phyloP scores from a whole-genome alignment of 148 eudicot species.

The Salicornia ramosissima region DNA sequence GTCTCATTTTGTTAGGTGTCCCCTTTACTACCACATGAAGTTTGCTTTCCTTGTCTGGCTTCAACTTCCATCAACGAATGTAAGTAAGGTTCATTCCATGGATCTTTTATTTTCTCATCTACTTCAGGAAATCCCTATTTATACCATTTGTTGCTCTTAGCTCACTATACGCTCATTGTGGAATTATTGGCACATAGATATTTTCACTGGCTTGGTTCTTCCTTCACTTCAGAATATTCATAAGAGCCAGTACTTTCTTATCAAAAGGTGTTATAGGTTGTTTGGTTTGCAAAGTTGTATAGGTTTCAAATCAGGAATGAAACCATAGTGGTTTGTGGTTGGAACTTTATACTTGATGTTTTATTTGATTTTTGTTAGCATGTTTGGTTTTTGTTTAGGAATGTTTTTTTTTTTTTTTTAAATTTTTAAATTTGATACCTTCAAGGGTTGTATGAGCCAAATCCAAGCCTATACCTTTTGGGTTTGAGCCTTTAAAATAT shows the following conservation, averaged over 20 bases:
- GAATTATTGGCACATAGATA: background rate
- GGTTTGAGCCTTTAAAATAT: no score
- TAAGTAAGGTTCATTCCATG: conserved; percentile 50
- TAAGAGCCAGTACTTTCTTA: background rate
- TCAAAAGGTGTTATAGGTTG: no score
- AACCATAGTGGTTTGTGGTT: no score
- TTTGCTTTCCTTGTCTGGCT: conserved; percentile 98
- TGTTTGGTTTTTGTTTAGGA: background rate
- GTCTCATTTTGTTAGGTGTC: conserved; percentile 50
- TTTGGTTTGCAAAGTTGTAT: no score
- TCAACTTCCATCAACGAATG: conserved; percentile 80
- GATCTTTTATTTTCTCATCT: background rate
- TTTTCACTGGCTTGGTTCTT: background rate
- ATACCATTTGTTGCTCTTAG: background rate
- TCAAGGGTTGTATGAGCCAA: no score
- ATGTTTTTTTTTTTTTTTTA: no score
- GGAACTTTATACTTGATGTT: no score
- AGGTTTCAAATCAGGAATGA: no score
- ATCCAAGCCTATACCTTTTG: no score
- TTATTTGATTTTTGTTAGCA: background rate
- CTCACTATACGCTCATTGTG: background rate
- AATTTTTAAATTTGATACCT: no score
- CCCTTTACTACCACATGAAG: conserved; percentile 86
- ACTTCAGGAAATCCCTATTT: background rate
- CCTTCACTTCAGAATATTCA: background rate